phyloP scores from a whole-genome alignment of 805 yeast genomes.

The Cyberlindnera euphorbiiphila region DNA sequence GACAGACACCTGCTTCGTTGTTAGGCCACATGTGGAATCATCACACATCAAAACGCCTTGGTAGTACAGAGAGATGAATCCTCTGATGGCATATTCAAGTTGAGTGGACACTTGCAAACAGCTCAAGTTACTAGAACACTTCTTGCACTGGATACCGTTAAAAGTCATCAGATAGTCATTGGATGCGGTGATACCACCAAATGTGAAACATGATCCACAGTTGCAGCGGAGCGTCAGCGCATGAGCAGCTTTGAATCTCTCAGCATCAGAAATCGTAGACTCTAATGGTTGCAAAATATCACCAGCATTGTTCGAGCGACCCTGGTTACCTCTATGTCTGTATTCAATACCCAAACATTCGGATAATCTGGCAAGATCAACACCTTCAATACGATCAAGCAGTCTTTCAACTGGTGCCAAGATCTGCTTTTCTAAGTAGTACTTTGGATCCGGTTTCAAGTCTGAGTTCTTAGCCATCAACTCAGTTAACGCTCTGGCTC shows the following conservation, averaged over 20 bases:
- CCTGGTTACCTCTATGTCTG: constrained; percentile 35
- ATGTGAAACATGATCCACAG: constrained; percentile 59
- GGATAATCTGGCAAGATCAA: constrained; percentile 77
- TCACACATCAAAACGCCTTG: constrained; percentile 86
- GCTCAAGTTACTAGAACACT: constrained; percentile 52
- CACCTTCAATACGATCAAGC: constrained; percentile 80
- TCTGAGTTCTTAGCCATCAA: constrained; percentile 47
- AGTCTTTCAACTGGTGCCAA: constrained; percentile 88
- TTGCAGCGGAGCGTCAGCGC: constrained; percentile 53
- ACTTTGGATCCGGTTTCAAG: constrained; percentile 68
- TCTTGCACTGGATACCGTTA: constrained; percentile 66
- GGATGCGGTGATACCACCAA: constrained; percentile 72
- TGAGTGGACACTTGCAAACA: constrained; percentile 61
- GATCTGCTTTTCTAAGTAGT: constrained; percentile 83
- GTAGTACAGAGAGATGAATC: constrained; percentile 71
- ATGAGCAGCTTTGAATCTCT: constrained; percentile 68
- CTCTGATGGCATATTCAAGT: constrained; percentile 67
- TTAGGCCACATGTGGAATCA: constrained; percentile 74
- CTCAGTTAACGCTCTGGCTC: constrained; percentile 82
- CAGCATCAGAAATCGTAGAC: constrained; percentile 73
- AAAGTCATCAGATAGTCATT: constrained; percentile 56
- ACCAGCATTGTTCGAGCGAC: constrained; percentile 16
- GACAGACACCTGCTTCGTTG: constrained; percentile 82
- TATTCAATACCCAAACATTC: constrained; percentile 74
- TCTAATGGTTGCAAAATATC: constrained; percentile 69